Percentiles rank a stretch among this genome's conserved stretches.
phyloP scores from a whole-genome alignment of 169 alveolate genomes.

The Besnoitia besnoiti region DNA sequence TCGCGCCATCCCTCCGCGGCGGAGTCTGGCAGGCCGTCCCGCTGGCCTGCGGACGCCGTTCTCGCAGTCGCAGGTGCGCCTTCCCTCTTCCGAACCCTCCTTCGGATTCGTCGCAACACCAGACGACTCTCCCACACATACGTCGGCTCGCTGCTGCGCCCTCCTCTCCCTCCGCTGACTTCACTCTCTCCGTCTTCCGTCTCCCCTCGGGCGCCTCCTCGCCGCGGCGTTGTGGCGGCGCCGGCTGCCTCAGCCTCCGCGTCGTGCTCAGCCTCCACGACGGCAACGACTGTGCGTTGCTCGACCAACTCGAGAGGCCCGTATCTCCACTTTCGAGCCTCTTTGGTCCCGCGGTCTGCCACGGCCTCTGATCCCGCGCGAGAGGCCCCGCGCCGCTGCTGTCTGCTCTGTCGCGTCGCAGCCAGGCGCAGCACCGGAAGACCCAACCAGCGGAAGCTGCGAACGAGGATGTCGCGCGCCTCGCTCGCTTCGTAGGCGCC shows the following conservation, averaged over 20 bases:
- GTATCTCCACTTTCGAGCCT: neutral
- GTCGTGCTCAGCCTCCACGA: neutral
- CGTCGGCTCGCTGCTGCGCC: neutral
- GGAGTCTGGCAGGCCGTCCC: no score
- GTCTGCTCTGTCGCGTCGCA: neutral
- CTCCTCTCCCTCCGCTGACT: neutral
- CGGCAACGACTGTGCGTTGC: neutral
- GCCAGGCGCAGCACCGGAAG: constrained; percentile 56
- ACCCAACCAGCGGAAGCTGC: constrained; percentile 40
- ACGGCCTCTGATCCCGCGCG: neutral
- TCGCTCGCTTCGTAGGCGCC: constrained; percentile 26
- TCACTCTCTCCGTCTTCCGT: neutral
- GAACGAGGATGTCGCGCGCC: constrained; percentile 45
- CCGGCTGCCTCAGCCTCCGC: neutral
- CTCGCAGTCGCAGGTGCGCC: no score
- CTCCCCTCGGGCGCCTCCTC: no score
- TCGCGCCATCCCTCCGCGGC: no score
- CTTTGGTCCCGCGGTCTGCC: neutral
- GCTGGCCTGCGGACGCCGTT: no score
- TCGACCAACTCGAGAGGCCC: neutral
- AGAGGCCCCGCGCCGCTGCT: neutral
- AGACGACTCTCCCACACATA: neutral
- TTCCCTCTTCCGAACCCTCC: no score
- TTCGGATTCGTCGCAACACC: neutral
- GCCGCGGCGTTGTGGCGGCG: no score